phyloP scores from a whole-genome alignment of 306 rosid species.

The Trifolium pratense region DNA sequence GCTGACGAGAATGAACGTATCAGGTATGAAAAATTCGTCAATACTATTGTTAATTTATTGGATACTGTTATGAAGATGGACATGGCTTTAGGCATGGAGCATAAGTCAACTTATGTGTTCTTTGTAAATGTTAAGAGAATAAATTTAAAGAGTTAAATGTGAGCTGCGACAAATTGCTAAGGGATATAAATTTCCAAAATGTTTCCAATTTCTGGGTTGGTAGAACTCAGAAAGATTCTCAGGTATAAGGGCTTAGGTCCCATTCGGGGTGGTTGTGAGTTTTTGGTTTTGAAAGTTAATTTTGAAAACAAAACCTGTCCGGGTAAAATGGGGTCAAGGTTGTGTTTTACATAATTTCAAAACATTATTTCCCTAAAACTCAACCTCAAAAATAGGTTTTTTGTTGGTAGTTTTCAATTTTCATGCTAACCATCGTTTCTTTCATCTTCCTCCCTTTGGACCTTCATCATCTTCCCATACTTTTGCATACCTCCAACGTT shows the following conservation, averaged over 20 bases:
- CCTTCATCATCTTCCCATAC: too few relatives aligned
- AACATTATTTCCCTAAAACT: too few relatives aligned
- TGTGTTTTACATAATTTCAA: too few relatives aligned
- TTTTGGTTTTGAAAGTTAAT: too few relatives aligned
- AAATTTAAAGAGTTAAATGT: not conserved
- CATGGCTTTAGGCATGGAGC: constrained; percentile 14
- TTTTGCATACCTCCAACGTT: too few relatives aligned
- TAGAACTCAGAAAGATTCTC: constrained; percentile 16
- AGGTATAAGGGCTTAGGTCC: not conserved
- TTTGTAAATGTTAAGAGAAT: not conserved
- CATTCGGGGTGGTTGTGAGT: too few relatives aligned
- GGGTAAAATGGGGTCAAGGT: too few relatives aligned
- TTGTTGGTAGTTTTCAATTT: too few relatives aligned
- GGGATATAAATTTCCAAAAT: constrained; percentile 16
- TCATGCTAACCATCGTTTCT: too few relatives aligned
- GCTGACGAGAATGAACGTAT: constrained; percentile 96
- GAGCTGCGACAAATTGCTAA: not conserved
- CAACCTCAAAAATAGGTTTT: too few relatives aligned
- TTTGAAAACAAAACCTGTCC: too few relatives aligned
- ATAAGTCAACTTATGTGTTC: not conserved
- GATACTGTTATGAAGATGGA: constrained; percentile 21
- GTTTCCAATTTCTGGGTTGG: not conserved
- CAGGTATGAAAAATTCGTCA: constrained; percentile 56
- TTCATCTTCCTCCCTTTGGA: too few relatives aligned
- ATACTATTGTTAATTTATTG: constrained; percentile 18